These are phyloP conservation scores for Naganishia albida DNA, from an alignment of 1,284 basidiomycete species.

Conservation along the genomic window DNA sequence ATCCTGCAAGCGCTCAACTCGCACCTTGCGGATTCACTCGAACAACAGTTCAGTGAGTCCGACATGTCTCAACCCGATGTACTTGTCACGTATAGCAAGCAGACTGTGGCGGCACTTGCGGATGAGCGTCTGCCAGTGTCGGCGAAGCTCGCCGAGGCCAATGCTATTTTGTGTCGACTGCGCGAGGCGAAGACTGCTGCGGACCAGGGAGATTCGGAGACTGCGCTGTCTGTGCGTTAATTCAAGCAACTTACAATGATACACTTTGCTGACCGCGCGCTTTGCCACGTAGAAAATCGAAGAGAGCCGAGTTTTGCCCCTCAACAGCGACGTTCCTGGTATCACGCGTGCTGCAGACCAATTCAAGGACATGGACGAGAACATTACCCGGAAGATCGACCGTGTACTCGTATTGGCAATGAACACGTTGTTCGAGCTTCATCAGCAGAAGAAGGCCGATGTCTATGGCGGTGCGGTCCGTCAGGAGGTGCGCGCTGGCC, in stretches of 20 bases:
- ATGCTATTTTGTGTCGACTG: conserved; percentile 48
- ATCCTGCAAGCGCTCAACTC: conserved; percentile 86
- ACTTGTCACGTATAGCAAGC: conserved; percentile 20
- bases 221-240: conserved; percentile 71
- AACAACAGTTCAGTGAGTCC: conserved; percentile 57
- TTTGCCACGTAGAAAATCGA: conserved; percentile 59
- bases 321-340: conserved; percentile 79
- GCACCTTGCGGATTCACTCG: conserved; percentile 81
- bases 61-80: conserved; percentile 29
- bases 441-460: conserved; percentile 73
- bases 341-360: conserved; percentile 87
- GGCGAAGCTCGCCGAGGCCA: conserved; percentile 32
- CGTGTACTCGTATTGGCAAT: conserved; percentile 88
- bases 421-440: conserved; percentile 81
- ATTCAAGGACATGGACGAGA: conserved; percentile 82
- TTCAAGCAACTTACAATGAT: background rate
- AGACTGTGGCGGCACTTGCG: conserved; percentile 20
- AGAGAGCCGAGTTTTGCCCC: conserved; percentile 82
- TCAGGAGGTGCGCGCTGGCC: conserved; percentile 64
- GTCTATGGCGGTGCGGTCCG: conserved; percentile 69
- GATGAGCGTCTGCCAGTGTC: conserved; percentile 21
- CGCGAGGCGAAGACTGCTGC: conserved; percentile 79
- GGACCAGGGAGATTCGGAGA: conserved; percentile 69
- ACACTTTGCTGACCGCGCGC: background rate
- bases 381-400: conserved; percentile 85